Percentiles rank a stretch among this genome's conserved stretches.
phyloP scores from a whole-genome alignment of 352 stramenopile genomes.

The Phytophthora lateralis region DNA sequence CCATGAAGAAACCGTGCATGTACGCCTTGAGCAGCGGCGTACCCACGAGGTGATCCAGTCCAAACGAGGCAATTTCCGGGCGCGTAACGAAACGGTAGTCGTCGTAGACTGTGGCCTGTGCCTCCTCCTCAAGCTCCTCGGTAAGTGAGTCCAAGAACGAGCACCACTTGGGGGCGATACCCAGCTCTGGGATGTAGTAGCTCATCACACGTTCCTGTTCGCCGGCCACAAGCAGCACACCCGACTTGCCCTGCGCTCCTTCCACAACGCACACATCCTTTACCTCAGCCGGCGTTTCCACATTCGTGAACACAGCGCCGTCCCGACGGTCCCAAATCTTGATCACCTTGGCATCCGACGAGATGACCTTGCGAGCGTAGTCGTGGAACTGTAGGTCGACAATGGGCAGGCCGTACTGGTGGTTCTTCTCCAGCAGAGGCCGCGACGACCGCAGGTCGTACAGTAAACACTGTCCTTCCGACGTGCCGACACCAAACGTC shows the following conservation, averaged over 20 bases:
- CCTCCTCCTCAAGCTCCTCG: constrained; percentile 98
- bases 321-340: constrained; percentile 97
- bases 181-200: constrained; percentile 99
- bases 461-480: constrained; percentile 91
- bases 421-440: constrained; percentile 95
- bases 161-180: constrained; percentile 98
- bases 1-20: constrained; percentile 99
- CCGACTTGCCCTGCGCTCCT: constrained; percentile 90
- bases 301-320: constrained; percentile 95
- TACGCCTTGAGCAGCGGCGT: constrained; percentile 97
- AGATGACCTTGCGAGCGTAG: constrained; percentile 91
- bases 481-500: constrained; percentile 95
- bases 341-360: constrained; percentile 96
- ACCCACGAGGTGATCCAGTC: constrained; percentile 97
- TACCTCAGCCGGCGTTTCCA: constrained; percentile 97
- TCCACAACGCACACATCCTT: constrained; percentile 96
- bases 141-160: constrained; percentile 99
- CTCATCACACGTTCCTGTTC: constrained; percentile 97
- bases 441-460: constrained; percentile 97
- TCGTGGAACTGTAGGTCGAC: constrained; percentile 94
- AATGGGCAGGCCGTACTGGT: constrained; percentile 98
- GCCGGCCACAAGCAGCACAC: constrained; percentile 95
- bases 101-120: constrained; percentile 95
- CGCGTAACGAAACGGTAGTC: constrained; percentile 99
- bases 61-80: constrained; percentile 95